A percentile compares a stretch with the other conserved stretches of the same genome.
Evolutionary conservation across 1,139 yeast genomes (phyloP).

Genomic region (Scheffersomyces illinoinensis): DNA sequence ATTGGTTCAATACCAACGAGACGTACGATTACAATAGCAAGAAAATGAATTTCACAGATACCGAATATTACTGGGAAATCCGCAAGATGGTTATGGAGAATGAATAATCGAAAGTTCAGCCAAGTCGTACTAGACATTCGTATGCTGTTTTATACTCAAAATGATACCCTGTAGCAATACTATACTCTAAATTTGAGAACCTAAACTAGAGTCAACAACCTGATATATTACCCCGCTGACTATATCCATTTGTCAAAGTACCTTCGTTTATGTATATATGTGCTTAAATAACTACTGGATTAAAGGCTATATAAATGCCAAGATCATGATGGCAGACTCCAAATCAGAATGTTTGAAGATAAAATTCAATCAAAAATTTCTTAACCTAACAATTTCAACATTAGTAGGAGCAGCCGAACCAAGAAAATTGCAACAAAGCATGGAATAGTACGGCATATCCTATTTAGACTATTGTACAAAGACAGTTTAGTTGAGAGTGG

Average conservation of each 20-base stretch:
- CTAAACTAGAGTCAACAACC: background rate
- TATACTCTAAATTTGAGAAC: background rate
- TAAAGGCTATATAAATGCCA: background rate
- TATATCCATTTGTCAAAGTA: background rate
- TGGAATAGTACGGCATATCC: background rate
- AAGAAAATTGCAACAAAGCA: background rate
- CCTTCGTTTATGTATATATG: too few relatives aligned
- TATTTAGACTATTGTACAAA: background rate
- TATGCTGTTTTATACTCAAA: background rate
- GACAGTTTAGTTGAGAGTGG: background rate
- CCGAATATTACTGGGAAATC: slow-evolving; percentile 54
- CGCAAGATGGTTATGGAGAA: slow-evolving; percentile 53
- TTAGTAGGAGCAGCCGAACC: background rate
- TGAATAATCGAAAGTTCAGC: slow-evolving; percentile 10
- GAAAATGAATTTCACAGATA: slow-evolving; percentile 9
- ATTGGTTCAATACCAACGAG: slow-evolving; percentile 54
- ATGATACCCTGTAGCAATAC: background rate
- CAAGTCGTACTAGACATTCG: background rate
- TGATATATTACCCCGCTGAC: background rate
- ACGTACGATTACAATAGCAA: slow-evolving; percentile 21
- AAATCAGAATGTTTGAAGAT: background rate
- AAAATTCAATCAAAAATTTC: background rate
- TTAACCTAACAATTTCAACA: background rate
- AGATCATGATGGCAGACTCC: background rate
- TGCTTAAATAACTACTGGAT: background rate